These are phyloP conservation scores for Paraphaeosphaeria sporulosa DNA, from an alignment of 2,329 filamentous ascomycete genomes.

Conservation along the genomic window DNA sequence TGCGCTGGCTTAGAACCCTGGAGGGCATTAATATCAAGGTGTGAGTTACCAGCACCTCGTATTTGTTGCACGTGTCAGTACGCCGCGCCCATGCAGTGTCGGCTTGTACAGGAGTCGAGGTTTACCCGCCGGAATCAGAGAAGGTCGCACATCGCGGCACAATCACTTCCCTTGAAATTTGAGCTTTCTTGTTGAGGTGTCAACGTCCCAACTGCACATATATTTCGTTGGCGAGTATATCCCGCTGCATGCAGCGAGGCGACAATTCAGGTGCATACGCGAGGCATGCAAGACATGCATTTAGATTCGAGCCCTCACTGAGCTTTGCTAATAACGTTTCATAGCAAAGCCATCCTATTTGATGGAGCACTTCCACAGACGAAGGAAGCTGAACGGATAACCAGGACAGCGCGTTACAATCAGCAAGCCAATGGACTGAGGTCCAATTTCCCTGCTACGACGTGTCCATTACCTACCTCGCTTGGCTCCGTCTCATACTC, in stretches of 20 bases:
- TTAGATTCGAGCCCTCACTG: constrained; percentile 17
- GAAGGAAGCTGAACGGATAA: constrained; percentile 70
- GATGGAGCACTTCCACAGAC: constrained; percentile 78
- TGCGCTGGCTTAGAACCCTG: constrained; percentile 68
- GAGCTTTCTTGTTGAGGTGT: not conserved
- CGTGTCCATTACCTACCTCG: constrained; percentile 37
- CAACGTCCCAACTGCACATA: not conserved
- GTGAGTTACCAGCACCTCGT: constrained; percentile 57
- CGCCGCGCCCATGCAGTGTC: constrained; percentile 14
- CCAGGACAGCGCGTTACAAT: constrained; percentile 67
- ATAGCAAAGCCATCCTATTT: constrained; percentile 74
- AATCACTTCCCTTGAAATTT: not conserved
- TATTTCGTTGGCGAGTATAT: constrained; percentile 15
- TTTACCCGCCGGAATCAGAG: not conserved
- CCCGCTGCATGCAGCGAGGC: constrained; percentile 22
- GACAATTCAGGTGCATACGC: constrained; percentile 20
- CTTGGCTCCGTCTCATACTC: constrained; percentile 58
- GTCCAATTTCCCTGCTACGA: constrained; percentile 31
- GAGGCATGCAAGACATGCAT: constrained; percentile 24
- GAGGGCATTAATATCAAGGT: constrained; percentile 64
- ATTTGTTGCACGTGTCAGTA: constrained; percentile 19
- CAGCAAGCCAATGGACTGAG: constrained; percentile 63
- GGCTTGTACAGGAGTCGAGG: constrained; percentile 16
- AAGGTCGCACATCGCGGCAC: not conserved
- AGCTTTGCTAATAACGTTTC: constrained; percentile 29